Base-by-base conservation (phyloP, 495 filamentous ascomycete species). In the Poronia punctata region DNA sequence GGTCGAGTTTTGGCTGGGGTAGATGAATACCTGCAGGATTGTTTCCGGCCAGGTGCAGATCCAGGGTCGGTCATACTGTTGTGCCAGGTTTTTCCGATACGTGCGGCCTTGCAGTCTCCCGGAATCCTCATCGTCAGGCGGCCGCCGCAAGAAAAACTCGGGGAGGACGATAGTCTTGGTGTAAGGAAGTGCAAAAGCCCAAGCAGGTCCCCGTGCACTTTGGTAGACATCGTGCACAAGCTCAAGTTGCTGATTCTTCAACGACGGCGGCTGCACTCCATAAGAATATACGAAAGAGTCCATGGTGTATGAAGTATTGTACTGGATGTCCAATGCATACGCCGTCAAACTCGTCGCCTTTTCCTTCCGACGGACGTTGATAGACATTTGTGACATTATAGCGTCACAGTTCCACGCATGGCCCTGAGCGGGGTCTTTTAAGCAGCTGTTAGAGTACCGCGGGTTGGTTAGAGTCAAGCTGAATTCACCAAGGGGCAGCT, bases 41-140 rank as follows among this genome's bases (percentile, higher is more conserved):
- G 88, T 94, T 4, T 76, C 68, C 44, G 90, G 88, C 86, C 86
- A 96, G 53, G 73, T 82, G 59, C 89, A 96, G 49, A 86, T 79
- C 88, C 88, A 96, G 2, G 86, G 82, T 36, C 72, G 77, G 24
- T 89, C 81, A 0, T 79, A 79, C 2, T 66, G 61, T 36, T 72
- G 49, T 3, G 77, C 75, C 26, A 68, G 49, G 12, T 71, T 52
- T 43, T 73, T 79, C 27, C 35, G 42, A n/a, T n/a, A n/a, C n/a
- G n/a, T n/a, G n/a, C n/a, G n/a, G n/a, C n/a, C n/a, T n/a, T n/a
- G n/a, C n/a, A n/a, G n/a, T n/a, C n/a, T n/a, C n/a, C n/a, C n/a
- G n/a, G n/a, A n/a, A n/a, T n/a, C n/a, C n/a, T n/a, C n/a, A n/a
- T n/a, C n/a, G n/a, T n/a, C n/a, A n/a, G n/a, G n/a, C n/a, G n/a